Conservation (phyloP, 108 stramenopile genomes). For the Nitzschia inconspicua region DNA sequence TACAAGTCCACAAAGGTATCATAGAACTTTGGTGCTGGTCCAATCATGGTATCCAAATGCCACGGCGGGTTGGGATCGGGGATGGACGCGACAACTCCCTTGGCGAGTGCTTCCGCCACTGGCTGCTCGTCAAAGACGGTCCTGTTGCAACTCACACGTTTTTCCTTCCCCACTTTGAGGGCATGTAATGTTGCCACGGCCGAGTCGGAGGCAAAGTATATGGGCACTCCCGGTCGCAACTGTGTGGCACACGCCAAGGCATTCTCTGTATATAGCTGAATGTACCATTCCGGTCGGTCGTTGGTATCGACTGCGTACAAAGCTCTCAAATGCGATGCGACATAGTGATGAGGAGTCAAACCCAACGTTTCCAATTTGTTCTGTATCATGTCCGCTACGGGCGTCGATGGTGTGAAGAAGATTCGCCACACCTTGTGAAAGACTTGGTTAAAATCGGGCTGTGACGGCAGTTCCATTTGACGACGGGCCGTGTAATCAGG, state of each 20-base stretch:
- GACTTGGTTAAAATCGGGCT: constrained; percentile 16
- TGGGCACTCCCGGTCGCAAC: constrained; percentile 23
- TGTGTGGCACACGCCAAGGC: constrained; percentile 33
- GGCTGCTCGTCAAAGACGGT: no score
- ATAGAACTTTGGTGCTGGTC: constrained; percentile 22
- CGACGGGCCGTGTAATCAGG: neutral
- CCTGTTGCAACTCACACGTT: no score
- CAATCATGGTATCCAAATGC: constrained; percentile 16
- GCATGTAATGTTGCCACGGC: neutral
- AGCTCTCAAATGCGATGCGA: constrained; percentile 40
- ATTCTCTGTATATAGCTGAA: constrained; percentile 10
- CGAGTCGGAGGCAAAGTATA: constrained; percentile 37
- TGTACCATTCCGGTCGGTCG: neutral
- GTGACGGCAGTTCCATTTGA: no score
- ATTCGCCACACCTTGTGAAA: constrained; percentile 32
- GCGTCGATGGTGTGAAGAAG: constrained; percentile 45
- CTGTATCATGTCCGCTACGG: constrained; percentile 21
- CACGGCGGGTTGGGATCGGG: constrained; percentile 17
- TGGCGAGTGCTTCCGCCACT: neutral
- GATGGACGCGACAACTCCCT: neutral
- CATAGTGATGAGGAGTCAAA: constrained; percentile 35
- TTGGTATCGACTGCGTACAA: constrained; percentile 29
- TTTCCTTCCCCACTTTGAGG: no score
- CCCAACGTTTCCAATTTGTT: constrained; percentile 16
- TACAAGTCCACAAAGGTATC: constrained; percentile 51